These are phyloP conservation scores for Paradendryphiella salina DNA, from an alignment of 2,329 filamentous ascomycete genomes.

Conservation along the genomic window DNA sequence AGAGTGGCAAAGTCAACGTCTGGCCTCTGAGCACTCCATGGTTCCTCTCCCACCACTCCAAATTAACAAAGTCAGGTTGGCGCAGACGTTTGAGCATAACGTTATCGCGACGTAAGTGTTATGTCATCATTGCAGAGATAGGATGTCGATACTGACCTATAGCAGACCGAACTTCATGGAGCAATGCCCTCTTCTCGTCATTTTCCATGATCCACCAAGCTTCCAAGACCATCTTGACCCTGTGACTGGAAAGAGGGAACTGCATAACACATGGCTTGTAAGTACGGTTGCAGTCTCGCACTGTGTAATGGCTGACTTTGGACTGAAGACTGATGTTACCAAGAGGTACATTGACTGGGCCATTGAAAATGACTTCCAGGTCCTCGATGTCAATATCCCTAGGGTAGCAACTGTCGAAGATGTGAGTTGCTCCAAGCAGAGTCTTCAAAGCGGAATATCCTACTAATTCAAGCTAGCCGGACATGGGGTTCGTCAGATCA, in stretches of 20 bases:
- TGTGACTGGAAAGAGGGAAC: constrained; percentile 69
- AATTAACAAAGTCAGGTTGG: constrained; percentile 73
- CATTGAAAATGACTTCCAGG: constrained; percentile 71
- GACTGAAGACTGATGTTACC: constrained; percentile 73
- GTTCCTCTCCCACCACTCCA: constrained; percentile 71
- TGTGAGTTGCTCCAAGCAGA: constrained; percentile 47
- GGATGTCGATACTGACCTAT: not conserved
- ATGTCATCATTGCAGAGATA: not conserved
- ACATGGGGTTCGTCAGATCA: constrained; percentile 49
- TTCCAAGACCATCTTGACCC: constrained; percentile 50
- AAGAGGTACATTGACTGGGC: constrained; percentile 86
- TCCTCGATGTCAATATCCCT: constrained; percentile 91
- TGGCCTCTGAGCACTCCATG: constrained; percentile 77
- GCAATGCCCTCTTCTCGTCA: constrained; percentile 72
- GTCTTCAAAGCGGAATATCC: not conserved
- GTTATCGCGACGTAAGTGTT: constrained; percentile 71
- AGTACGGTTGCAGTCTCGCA: constrained; percentile 48
- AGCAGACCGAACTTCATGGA: constrained; percentile 65
- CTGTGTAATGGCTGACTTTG: constrained; percentile 50
- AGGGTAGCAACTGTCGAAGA: constrained; percentile 69
- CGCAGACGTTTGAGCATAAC: constrained; percentile 81
- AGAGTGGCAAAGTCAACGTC: constrained; percentile 69
- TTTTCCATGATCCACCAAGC: constrained; percentile 81
- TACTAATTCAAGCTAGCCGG: constrained; percentile 18
- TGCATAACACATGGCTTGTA: constrained; percentile 89